phyloP scores from a whole-genome alignment of 306 rosid genomes.

The Dicorynia guianensis region DNA sequence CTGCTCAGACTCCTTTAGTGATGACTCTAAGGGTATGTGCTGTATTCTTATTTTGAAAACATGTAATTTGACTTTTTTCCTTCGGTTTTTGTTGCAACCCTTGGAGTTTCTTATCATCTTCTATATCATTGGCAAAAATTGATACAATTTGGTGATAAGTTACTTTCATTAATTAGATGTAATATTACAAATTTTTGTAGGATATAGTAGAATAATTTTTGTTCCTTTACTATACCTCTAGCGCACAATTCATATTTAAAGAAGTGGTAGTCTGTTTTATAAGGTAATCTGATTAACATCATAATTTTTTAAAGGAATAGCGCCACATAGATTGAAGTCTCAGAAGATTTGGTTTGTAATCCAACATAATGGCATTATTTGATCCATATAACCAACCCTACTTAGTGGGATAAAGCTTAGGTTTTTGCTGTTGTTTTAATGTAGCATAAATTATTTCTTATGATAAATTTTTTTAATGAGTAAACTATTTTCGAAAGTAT shows the following conservation, averaged over 20 bases:
- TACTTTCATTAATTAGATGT: slow-evolving; percentile 11
- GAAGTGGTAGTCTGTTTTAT: neutral
- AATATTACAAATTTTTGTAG: slow-evolving; percentile 4
- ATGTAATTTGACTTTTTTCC: slow-evolving; percentile 4
- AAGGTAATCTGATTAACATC: slow-evolving; percentile 16
- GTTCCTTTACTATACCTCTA: neutral
- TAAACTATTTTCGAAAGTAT: slow-evolving; percentile 1
- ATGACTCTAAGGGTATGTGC: slow-evolving; percentile 68
- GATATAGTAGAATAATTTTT: slow-evolving; percentile 11
- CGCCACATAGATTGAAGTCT: neutral
- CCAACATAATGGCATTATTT: too few relatives aligned
- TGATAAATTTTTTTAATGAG: neutral
- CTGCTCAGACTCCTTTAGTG: slow-evolving; percentile 70
- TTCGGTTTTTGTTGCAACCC: slow-evolving; percentile 6
- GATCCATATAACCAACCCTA: too few relatives aligned
- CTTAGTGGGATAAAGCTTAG: too few relatives aligned
- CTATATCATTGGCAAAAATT: neutral
- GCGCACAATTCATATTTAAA: neutral
- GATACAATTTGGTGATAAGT: slow-evolving; percentile 2
- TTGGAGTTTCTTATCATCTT: slow-evolving; percentile 18
- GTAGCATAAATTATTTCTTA: neutral
- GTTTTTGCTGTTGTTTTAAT: too few relatives aligned
- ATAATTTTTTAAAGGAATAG: neutral
- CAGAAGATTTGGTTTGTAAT: too few relatives aligned
- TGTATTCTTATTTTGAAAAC: slow-evolving; percentile 33